Evolutionary conservation across 345 rosid genomes (phyloP).

Genomic region (Camelina hispida): DNA sequence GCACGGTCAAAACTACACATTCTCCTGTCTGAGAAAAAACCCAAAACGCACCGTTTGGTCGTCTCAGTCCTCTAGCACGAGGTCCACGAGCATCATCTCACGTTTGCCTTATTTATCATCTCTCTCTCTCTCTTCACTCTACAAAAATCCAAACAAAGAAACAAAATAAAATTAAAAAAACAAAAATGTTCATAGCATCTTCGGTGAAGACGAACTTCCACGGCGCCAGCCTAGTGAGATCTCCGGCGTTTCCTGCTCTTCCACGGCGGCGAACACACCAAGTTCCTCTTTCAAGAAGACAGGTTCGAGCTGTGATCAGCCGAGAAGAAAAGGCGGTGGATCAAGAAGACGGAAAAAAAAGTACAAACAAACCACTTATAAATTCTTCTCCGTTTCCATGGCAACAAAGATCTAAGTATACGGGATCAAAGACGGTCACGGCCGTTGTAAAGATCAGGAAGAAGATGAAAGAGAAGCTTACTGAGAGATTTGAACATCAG

Average conservation of each 20-base stretch:
- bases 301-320: slow-evolving; percentile 62
- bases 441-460: slow-evolving; percentile 77
- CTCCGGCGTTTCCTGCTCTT: slow-evolving; percentile 35
- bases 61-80: slow-evolving; percentile 32
- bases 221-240: slow-evolving; percentile 44
- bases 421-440: slow-evolving; percentile 46
- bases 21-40: background rate
- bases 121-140: slow-evolving; percentile 9
- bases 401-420: slow-evolving; percentile 46
- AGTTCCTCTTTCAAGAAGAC: slow-evolving; percentile 19
- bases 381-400: slow-evolving; percentile 25
- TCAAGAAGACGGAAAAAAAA: slow-evolving; percentile 45
- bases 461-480: slow-evolving; percentile 79
- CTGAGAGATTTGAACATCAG: slow-evolving; percentile 71
- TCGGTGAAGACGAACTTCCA: slow-evolving; percentile 52
- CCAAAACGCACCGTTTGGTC: slow-evolving; percentile 25
- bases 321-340: slow-evolving; percentile 63
- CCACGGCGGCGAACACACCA: slow-evolving; percentile 21
- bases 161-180: too few species aligned
- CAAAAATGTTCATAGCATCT: slow-evolving; percentile 49
- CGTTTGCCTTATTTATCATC: slow-evolving; percentile 28
- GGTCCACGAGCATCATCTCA: slow-evolving; percentile 36
- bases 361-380: slow-evolving; percentile 28
- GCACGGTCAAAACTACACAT: background rate
- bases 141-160: slow-evolving; percentile 3